These are phyloP conservation scores for Trichoderma lentiforme DNA, from an alignment of 2,329 filamentous ascomycete species.

Conservation along the genomic window DNA sequence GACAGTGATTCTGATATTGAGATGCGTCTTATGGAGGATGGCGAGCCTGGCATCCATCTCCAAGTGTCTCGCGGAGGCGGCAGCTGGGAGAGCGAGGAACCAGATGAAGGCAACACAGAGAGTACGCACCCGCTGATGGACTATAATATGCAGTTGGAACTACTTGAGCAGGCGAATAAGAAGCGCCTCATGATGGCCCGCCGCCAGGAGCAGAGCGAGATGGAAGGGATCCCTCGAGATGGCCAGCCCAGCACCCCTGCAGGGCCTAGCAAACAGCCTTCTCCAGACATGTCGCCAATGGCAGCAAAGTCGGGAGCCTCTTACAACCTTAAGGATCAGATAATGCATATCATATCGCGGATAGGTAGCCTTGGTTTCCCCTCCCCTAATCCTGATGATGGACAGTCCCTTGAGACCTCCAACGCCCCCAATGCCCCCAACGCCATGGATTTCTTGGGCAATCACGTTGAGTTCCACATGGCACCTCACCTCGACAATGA, in stretches of 20 bases:
- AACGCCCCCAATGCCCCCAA: too few relatives aligned
- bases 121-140: too few relatives aligned
- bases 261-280: constrained; percentile 57
- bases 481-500: constrained; percentile 57
- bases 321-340: constrained; percentile 73
- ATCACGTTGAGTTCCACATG: constrained; percentile 61
- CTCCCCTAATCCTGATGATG: constrained; percentile 67
- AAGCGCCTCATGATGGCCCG: too few relatives aligned
- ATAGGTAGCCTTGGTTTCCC: constrained; percentile 67
- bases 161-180: too few relatives aligned
- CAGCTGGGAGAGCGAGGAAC: too few relatives aligned
- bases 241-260: constrained; percentile 50
- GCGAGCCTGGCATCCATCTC: too few relatives aligned
- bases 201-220: constrained; percentile 54
- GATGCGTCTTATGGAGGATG: too few relatives aligned
- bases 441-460: constrained; percentile 59
- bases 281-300: constrained; percentile 68
- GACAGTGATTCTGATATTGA: too few relatives aligned
- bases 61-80: too few relatives aligned
- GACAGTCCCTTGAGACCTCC: constrained; percentile 63
- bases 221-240: constrained; percentile 46
- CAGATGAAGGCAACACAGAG: too few relatives aligned
- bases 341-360: constrained; percentile 73
- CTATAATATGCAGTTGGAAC: too few relatives aligned
- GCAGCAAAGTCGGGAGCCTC: constrained; percentile 67